Evolutionary conservation across 768 basidiomycete genomes (phyloP).

Genomic region (Crucibulum laeve): DNA sequence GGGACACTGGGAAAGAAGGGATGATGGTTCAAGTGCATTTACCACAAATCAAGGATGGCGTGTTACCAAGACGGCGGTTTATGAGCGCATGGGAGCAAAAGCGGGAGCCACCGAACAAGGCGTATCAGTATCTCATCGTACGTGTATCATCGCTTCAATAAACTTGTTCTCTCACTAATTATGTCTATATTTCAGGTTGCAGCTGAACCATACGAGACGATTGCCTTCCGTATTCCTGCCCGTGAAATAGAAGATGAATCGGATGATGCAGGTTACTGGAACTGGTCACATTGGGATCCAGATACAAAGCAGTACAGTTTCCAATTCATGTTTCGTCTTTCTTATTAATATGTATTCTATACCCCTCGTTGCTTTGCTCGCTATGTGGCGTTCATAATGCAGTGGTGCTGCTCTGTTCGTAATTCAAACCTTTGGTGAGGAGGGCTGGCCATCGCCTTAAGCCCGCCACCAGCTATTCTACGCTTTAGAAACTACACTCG

Average conservation of each 20-base stretch:
- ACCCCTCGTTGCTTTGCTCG: slow-evolving; percentile 2
- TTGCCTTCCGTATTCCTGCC: slow-evolving; percentile 98
- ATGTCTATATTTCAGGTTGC: slow-evolving; percentile 64
- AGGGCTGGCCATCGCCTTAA: too few relatives aligned
- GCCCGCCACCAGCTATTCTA: too few relatives aligned
- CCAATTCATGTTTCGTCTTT: slow-evolving; percentile 90
- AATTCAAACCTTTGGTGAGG: background rate
- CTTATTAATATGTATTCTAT: too few relatives aligned
- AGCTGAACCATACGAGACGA: slow-evolving; percentile 98
- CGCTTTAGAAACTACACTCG: slow-evolving; percentile 18
- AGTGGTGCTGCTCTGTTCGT: slow-evolving; percentile 6
- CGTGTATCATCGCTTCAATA: slow-evolving; percentile 25
- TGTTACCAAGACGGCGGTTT: slow-evolving; percentile 82
- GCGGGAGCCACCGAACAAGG: slow-evolving; percentile 90
- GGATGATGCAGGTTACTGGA: slow-evolving; percentile 87
- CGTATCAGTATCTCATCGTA: slow-evolving; percentile 96
- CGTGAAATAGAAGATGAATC: slow-evolving; percentile 95
- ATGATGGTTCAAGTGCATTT: slow-evolving; percentile 97
- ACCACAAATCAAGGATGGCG: slow-evolving; percentile 87
- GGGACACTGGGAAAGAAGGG: slow-evolving; percentile 87
- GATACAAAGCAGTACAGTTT: slow-evolving; percentile 98
- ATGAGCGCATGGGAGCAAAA: slow-evolving; percentile 99
- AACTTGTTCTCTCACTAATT: slow-evolving; percentile 16
- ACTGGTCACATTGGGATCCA: slow-evolving; percentile 99
- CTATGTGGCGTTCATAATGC: slow-evolving; percentile 4